Evolutionary conservation across 2,329 filamentous ascomycete genomes (phyloP), one percentile per base, ranked within the genome.

Genomic region (Curvularia verruculosa): DNA sequence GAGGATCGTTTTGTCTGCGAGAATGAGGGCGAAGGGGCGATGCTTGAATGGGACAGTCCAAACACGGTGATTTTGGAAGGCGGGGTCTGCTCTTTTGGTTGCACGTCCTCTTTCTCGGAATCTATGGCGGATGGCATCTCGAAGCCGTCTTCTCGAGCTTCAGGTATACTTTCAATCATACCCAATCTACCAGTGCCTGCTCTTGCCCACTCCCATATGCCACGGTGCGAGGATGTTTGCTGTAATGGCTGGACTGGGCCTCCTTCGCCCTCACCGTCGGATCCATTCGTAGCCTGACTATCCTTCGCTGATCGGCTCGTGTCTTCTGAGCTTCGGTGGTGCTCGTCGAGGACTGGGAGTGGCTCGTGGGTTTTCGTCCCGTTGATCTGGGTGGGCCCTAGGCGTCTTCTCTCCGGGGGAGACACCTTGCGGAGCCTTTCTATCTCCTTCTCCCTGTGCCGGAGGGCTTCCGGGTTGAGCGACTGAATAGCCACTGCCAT

Each of bases 131-230:
- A 73, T 3, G 72, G 69, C 6, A 75, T 53, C 43, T 65, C 69
- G 49, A 71, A 75, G 49, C 28, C 28, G 28, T 72, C 72, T 52
- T 75, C 72, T 13, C 62, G 62, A 10, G 64, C 51, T n/a, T 58
- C 54, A 9, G 49, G 50, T 10, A 56, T 58, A 21, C 54, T 63
- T 6, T 70, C 68, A 36, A 75, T 70, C n/a, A 71, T 64, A 23
- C 60, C 68, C 13, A 74, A 26, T 41, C 60, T 61, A 24, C 70
- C 71, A 8, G 70, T 69, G 6, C 73, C 72, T 18, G 52, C 63
- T 41, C 61, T 68, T 12, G 72, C 71, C 74, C 74, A 76, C 23
- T 73, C 64, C 73, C 72, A 76, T 12, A 76, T 63, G 2, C 71
- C 67, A 15, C 70, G 63, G 12, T 66, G 64, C 7, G 68, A 63